Evolutionary conservation across 495 filamentous ascomycete genomes (phyloP).

Genomic region (Apodospora peruviana): DNA sequence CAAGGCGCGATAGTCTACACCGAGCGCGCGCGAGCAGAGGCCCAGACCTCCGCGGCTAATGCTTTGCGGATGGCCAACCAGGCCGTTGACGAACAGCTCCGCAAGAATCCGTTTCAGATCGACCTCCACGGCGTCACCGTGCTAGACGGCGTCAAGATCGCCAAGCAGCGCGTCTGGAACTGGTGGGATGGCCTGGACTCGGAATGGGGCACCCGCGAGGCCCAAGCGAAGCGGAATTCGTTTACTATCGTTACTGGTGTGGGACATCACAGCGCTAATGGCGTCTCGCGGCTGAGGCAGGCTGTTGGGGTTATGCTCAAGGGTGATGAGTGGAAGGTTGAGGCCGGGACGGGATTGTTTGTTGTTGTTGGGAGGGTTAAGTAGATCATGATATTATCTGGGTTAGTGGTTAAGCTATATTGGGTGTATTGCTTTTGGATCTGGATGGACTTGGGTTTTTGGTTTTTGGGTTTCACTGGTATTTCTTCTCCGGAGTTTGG

Average conservation of each 20-base stretch:
- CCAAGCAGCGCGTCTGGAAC: constrained; percentile 53
- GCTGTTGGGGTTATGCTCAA: constrained; percentile 74
- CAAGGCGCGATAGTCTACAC: constrained; percentile 34
- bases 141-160: constrained; percentile 70
- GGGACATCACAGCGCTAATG: constrained; percentile 73
- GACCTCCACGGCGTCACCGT: constrained; percentile 87
- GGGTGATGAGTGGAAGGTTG: constrained; percentile 76
- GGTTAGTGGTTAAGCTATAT: too few species aligned
- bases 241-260: constrained; percentile 76
- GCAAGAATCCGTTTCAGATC: constrained; percentile 38
- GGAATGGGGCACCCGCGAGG: constrained; percentile 49
- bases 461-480: neutral
- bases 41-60: constrained; percentile 15
- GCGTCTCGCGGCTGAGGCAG: constrained; percentile 67
- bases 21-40: constrained; percentile 25
- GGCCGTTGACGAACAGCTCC: constrained; percentile 56
- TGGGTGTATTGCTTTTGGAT: neutral
- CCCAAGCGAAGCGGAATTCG: constrained; percentile 35
- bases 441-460: neutral
- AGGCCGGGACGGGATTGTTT: constrained; percentile 60
- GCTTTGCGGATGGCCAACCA: constrained; percentile 44
- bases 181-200: constrained; percentile 81
- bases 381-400: too few species aligned
- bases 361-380: constrained; percentile 52
- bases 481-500: neutral